A percentile compares a stretch with the other conserved stretches of the same genome.
Evolutionary conservation across 2,329 filamentous ascomycete species (phyloP).

Genomic region (Aspergillus fischeri): DNA sequence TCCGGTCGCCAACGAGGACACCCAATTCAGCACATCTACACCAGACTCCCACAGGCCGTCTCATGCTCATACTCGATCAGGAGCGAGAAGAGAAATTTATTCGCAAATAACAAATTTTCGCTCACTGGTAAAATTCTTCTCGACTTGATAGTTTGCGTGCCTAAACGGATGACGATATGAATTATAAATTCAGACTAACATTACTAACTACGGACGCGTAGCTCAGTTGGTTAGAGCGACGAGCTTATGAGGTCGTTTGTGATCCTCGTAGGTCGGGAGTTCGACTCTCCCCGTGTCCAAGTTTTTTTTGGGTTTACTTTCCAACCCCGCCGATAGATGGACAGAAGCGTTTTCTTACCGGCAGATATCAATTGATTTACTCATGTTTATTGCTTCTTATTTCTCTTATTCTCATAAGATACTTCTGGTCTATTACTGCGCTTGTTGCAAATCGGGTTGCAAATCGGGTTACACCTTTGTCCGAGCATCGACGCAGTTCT

Average conservation of each 20-base stretch:
- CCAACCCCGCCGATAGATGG: not conserved
- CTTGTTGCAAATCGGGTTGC: not conserved
- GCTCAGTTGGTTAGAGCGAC: not conserved
- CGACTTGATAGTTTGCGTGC: too few species aligned
- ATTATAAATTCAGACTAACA: not conserved
- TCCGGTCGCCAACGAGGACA: not conserved
- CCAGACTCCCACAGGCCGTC: too few species aligned
- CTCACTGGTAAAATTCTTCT: not conserved
- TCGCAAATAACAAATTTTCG: not conserved
- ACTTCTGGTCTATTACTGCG: not conserved
- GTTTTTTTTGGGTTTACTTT: not conserved
- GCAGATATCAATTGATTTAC: not conserved
- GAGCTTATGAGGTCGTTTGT: not conserved
- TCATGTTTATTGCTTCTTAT: not conserved
- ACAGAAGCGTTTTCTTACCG: not conserved
- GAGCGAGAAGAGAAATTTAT: not conserved
- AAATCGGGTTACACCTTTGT: too few species aligned
- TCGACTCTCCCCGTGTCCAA: not conserved
- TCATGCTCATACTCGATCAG: not conserved
- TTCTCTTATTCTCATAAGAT: not conserved
- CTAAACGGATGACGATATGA: not conserved
- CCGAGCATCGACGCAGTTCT: too few species aligned
- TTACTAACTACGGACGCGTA: not conserved
- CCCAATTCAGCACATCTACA: not conserved
- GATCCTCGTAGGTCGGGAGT: not conserved